A percentile compares a stretch with the other conserved stretches of the same genome.
Evolutionary conservation across 768 basidiomycete genomes (phyloP).

Genomic region (Russula brevipes): DNA sequence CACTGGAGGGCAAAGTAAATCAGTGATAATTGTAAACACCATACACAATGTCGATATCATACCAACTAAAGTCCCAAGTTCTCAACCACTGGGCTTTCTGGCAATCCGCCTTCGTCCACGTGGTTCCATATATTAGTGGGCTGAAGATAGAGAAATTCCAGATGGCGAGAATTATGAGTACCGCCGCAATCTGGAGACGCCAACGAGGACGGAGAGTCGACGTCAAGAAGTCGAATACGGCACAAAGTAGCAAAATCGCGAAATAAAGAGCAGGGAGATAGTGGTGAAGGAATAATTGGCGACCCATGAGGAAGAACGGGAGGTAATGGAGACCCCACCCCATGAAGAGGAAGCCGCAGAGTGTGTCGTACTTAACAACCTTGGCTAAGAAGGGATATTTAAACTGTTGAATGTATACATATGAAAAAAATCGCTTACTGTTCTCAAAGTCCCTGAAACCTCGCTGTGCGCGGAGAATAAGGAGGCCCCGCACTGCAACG

Average conservation of each 20-base stretch:
- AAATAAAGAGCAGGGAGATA: conserved; percentile 97
- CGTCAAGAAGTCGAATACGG: conserved; percentile 81
- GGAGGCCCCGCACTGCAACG: conserved; percentile 60
- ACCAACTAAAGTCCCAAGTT: conserved; percentile 97
- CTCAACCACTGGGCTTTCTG: conserved; percentile 75
- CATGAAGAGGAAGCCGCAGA: conserved; percentile 87
- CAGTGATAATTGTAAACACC: conserved; percentile 9
- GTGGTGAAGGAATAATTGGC: conserved; percentile 97
- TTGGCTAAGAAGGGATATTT: conserved; percentile 50
- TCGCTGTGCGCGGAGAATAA: conserved; percentile 85
- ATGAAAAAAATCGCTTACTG: conserved; percentile 48
- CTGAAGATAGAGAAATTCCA: conserved; percentile 78
- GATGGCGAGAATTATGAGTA: conserved; percentile 65
- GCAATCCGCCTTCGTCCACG: conserved; percentile 84
- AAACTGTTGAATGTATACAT: background rate
- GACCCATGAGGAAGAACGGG: conserved; percentile 96
- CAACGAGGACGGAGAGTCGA: conserved; percentile 69
- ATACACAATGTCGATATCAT: conserved; percentile 23
- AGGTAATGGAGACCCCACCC: conserved; percentile 93
- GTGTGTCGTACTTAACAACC: conserved; percentile 84
- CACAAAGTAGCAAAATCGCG: conserved; percentile 71
- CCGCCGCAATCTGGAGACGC: conserved; percentile 74
- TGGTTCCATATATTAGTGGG: conserved; percentile 75
- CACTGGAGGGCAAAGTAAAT: conserved; percentile 35
- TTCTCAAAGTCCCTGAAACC: conserved; percentile 90